A percentile compares a stretch with the other conserved stretches of the same genome.
phyloP scores from a whole-genome alignment of 2,329 filamentous ascomycete genomes.

The Diaporthe sp. region DNA sequence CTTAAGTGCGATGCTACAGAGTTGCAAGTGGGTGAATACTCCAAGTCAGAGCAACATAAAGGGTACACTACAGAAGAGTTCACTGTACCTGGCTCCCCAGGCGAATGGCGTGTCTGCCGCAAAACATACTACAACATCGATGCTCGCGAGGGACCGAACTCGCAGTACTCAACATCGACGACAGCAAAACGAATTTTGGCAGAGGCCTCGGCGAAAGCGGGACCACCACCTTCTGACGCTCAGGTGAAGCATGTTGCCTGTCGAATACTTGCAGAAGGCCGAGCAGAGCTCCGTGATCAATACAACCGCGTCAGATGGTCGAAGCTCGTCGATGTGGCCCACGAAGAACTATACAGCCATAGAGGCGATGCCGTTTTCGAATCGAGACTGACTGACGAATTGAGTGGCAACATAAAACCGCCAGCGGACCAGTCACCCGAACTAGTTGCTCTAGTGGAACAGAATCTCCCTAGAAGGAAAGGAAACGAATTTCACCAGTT shows the following conservation, averaged over 20 bases:
- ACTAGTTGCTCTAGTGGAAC: background rate
- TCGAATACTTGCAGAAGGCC: background rate
- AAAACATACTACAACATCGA: background rate
- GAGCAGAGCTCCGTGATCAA: background rate
- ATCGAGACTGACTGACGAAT: background rate
- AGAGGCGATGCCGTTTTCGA: background rate
- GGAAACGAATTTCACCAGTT: background rate
- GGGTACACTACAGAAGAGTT: background rate
- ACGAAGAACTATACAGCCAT: too few relatives aligned
- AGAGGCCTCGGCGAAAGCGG: background rate
- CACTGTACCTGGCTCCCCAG: background rate
- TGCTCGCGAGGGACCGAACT: background rate
- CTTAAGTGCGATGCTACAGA: background rate
- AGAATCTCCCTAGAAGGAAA: background rate
- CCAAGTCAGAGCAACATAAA: background rate
- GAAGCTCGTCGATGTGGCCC: background rate
- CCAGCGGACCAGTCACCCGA: background rate
- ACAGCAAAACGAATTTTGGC: background rate
- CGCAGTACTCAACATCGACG: background rate
- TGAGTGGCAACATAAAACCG: background rate
- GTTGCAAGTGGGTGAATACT: background rate
- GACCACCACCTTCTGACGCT: background rate
- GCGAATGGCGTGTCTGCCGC: background rate
- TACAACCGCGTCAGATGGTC: background rate
- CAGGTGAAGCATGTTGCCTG: background rate